These are phyloP conservation scores for Oryza glumipatula DNA, from an alignment of 176 grass and related monocot species.

Conservation along the genomic window DNA sequence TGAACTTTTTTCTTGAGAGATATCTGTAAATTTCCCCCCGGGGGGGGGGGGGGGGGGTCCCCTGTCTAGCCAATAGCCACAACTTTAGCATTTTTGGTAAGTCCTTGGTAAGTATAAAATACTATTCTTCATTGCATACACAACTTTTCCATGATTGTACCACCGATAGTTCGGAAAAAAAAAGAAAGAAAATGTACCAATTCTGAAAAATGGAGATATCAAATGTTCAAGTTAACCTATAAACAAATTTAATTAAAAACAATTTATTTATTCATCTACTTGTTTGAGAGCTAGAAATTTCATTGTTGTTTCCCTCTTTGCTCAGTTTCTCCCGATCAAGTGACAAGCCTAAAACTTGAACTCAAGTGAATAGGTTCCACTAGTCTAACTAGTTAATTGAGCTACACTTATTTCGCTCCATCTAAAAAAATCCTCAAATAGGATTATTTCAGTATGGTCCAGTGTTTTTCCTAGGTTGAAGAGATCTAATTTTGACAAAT, in stretches of 20 bases:
- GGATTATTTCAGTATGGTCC: too few relatives aligned
- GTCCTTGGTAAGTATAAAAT: not conserved
- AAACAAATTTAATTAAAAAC: not conserved
- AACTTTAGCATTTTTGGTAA: slow-evolving; percentile 7
- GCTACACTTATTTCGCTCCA: too few relatives aligned
- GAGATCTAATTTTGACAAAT: not conserved
- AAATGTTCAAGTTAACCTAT: not conserved
- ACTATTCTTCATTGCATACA: not conserved
- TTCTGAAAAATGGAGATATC: not conserved
- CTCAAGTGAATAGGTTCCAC: too few relatives aligned
- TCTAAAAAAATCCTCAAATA: not conserved
- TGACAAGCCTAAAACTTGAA: too few relatives aligned
- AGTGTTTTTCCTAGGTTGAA: not conserved
- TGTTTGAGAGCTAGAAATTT: not conserved
- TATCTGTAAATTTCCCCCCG: not conserved
- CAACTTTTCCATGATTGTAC: not conserved
- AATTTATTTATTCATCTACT: not conserved
- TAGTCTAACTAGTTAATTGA: too few relatives aligned
- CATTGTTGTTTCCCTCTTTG: not conserved
- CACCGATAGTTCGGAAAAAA: not conserved
- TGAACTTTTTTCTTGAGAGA: not conserved
- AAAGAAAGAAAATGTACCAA: not conserved
- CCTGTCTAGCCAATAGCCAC: not conserved
- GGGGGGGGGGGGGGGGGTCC: not conserved
- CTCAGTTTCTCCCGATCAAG: not conserved